phyloP scores from a whole-genome alignment of 805 yeast species.

The Yamadazyma sp. region DNA sequence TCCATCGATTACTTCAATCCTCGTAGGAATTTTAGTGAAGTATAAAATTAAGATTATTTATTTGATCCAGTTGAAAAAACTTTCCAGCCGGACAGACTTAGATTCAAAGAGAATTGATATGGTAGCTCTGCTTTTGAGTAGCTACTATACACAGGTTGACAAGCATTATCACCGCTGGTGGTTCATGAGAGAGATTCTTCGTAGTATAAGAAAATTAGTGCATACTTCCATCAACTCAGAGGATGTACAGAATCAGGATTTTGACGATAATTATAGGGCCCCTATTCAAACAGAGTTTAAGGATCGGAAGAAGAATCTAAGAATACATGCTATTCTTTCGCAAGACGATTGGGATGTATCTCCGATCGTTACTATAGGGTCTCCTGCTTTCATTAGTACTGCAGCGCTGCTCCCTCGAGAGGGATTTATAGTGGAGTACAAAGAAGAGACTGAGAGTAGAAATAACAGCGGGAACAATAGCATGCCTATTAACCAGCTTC shows the following conservation, averaged over 20 bases:
- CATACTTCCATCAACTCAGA: no score
- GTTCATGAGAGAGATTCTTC: slow-evolving; percentile 13
- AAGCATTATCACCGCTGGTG: slow-evolving; percentile 14
- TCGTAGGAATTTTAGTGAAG: slow-evolving; percentile 9
- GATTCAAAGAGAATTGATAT: background rate
- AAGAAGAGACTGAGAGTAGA: no score
- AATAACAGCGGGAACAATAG: no score
- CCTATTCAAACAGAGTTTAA: no score
- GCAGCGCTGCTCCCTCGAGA: no score
- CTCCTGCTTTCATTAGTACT: background rate
- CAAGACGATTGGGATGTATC: background rate
- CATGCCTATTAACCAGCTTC: background rate
- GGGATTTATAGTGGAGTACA: no score
- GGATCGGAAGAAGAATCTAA: no score
- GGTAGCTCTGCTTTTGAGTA: background rate
- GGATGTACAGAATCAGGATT: background rate
- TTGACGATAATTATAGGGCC: no score
- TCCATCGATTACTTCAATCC: slow-evolving; percentile 10
- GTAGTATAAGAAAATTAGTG: background rate
- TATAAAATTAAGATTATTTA: slow-evolving; percentile 15
- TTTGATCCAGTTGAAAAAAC: slow-evolving; percentile 8
- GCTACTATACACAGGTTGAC: background rate
- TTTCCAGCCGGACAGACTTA: slow-evolving; percentile 8
- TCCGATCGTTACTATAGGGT: slow-evolving; percentile 1
- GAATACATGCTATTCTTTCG: no score